Percentiles rank a stretch among this genome's conserved stretches.
Evolutionary conservation across 768 basidiomycete genomes (phyloP).

Genomic region (Agrocybe pediades): DNA sequence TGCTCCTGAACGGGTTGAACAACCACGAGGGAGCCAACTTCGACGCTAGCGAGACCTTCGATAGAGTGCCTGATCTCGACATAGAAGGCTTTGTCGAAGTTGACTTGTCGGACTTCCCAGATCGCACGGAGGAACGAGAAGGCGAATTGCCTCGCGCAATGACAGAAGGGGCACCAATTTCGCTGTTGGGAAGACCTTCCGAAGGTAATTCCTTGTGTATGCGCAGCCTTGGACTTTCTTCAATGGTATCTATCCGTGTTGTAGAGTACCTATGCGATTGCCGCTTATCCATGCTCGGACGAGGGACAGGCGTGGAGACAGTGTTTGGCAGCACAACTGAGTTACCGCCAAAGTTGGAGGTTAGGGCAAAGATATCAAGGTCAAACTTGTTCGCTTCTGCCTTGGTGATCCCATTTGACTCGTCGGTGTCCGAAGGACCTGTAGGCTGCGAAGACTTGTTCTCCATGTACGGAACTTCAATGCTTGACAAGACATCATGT

Average conservation of each 20-base stretch:
- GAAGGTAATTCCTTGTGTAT: conserved; percentile 53
- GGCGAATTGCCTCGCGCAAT: conserved; percentile 57
- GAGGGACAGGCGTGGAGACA: conserved; percentile 43
- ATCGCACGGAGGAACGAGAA: conserved; percentile 68
- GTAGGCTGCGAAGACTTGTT: conserved; percentile 38
- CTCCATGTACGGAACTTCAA: conserved; percentile 80
- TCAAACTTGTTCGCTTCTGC: conserved; percentile 76
- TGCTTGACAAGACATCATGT: conserved; percentile 87
- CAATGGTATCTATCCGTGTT: conserved; percentile 61
- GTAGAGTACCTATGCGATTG: conserved; percentile 52
- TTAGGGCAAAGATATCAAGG: conserved; percentile 62
- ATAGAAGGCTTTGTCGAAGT: conserved; percentile 38
- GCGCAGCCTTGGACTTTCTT: conserved; percentile 62
- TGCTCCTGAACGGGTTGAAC: conserved; percentile 73
- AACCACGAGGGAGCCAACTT: conserved; percentile 79
- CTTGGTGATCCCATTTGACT: conserved; percentile 41
- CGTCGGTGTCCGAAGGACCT: conserved; percentile 32
- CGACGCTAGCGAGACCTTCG: conserved; percentile 48
- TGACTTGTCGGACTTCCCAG: conserved; percentile 52
- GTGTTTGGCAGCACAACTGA: conserved; percentile 19
- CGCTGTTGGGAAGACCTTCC: conserved; percentile 33
- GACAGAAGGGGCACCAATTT: conserved; percentile 20
- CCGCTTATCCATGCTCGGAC: conserved; percentile 43
- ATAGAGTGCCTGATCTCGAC: conserved; percentile 14
- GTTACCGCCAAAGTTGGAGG: conserved; percentile 35